These are phyloP conservation scores for Tricholoma bakamatsutake DNA, from an alignment of 768 basidiomycete species.

Conservation along the genomic window DNA sequence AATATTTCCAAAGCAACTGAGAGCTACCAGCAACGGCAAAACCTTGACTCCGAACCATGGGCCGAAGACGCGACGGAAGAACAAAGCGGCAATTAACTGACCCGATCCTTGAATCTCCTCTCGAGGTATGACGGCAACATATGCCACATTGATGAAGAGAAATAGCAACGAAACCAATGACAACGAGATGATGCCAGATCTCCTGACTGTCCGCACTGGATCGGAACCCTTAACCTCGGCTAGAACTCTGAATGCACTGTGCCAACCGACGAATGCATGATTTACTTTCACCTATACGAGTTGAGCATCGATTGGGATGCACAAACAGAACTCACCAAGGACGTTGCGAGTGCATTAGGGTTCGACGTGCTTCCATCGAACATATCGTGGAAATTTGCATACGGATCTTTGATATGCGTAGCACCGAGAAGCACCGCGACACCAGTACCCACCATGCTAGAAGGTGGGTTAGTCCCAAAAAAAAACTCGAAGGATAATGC, in stretches of 20 bases:
- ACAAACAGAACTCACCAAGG: slow-evolving; percentile 18
- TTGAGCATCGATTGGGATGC: slow-evolving; percentile 1
- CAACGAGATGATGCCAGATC: slow-evolving; percentile 37
- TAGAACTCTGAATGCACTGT: slow-evolving; percentile 39
- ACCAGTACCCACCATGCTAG: slow-evolving; percentile 43
- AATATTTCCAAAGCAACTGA: slow-evolving; percentile 33
- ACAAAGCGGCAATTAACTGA: slow-evolving; percentile 28
- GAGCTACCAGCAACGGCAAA: slow-evolving; percentile 26
- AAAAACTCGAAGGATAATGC: neutral
- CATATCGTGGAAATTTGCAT: slow-evolving; percentile 47
- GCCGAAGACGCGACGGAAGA: slow-evolving; percentile 29
- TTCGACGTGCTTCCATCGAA: slow-evolving; percentile 46
- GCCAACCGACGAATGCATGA: slow-evolving; percentile 27
- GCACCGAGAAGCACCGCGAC: slow-evolving; percentile 53
- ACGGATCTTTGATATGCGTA: slow-evolving; percentile 48
- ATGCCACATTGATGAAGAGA: slow-evolving; percentile 39
- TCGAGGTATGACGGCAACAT: slow-evolving; percentile 29
- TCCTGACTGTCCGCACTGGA: slow-evolving; percentile 40
- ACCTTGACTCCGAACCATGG: slow-evolving; percentile 19
- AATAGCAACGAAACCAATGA: slow-evolving; percentile 35
- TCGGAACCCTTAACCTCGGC: slow-evolving; percentile 33
- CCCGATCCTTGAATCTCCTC: slow-evolving; percentile 29
- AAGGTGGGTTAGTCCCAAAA: neutral
- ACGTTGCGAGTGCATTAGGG: slow-evolving; percentile 36
- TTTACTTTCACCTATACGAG: slow-evolving; percentile 26